phyloP scores from a whole-genome alignment of 2,329 filamentous ascomycete genomes.

The Rutstroemia sp. region DNA sequence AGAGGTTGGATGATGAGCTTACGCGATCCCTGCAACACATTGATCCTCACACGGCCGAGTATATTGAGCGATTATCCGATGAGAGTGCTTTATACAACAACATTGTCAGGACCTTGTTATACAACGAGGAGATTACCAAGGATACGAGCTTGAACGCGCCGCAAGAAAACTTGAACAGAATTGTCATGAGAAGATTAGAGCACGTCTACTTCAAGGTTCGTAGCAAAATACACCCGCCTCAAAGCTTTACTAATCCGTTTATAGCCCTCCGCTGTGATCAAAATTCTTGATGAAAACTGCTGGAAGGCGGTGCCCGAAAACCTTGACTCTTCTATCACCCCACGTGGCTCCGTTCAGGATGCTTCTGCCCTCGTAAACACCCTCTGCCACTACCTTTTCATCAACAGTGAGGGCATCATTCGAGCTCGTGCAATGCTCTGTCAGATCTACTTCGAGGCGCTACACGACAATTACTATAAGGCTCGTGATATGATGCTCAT shows the following conservation, averaged over 20 bases:
- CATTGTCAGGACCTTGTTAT: slow-evolving; percentile 81
- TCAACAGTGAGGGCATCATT: slow-evolving; percentile 71
- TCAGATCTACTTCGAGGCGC: slow-evolving; percentile 96
- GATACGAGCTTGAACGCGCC: slow-evolving; percentile 62
- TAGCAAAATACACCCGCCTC: slow-evolving; percentile 13
- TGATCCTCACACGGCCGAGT: slow-evolving; percentile 96
- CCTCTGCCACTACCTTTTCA: slow-evolving; percentile 92
- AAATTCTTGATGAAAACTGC: slow-evolving; percentile 87
- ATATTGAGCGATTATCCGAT: slow-evolving; percentile 90
- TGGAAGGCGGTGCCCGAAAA: slow-evolving; percentile 71
- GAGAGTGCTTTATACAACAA: slow-evolving; percentile 87
- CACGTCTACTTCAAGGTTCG: slow-evolving; percentile 96
- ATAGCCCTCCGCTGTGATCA: slow-evolving; percentile 80
- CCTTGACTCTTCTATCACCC: slow-evolving; percentile 74
- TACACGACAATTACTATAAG: slow-evolving; percentile 97
- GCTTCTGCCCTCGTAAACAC: slow-evolving; percentile 71
- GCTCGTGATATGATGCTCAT: slow-evolving; percentile 99
- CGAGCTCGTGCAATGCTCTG: slow-evolving; percentile 94
- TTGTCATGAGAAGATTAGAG: slow-evolving; percentile 89
- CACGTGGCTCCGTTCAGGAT: slow-evolving; percentile 60
- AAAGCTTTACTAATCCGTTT: slow-evolving; percentile 12
- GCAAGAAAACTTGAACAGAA: slow-evolving; percentile 85
- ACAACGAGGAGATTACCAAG: slow-evolving; percentile 75
- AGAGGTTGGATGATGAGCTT: slow-evolving; percentile 94
- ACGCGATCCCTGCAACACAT: slow-evolving; percentile 95